Evolutionary conservation across 768 basidiomycete genomes (phyloP).

Genomic region (Agaricus sinodeliciosus): DNA sequence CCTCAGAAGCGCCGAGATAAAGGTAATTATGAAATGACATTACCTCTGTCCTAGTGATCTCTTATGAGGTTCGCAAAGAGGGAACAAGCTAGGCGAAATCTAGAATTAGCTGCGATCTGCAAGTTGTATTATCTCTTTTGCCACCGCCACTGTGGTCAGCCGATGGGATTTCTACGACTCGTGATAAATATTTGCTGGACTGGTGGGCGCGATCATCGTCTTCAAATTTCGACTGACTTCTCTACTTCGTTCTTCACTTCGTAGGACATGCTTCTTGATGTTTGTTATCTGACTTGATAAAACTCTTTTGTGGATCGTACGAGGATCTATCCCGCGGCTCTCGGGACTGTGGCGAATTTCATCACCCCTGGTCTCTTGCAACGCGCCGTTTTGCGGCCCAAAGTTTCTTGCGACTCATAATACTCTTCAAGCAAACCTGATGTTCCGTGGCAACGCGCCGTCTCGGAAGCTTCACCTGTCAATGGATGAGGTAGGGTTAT

Average conservation of each 20-base stretch:
- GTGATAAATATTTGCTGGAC: not conserved
- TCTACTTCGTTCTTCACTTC: not conserved
- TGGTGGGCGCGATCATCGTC: not conserved
- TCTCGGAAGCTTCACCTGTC: not conserved
- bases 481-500: not conserved
- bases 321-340: conserved; percentile 1
- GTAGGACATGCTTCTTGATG: not conserved
- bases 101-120: conserved; percentile 6
- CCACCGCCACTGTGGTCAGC: conserved; percentile 2
- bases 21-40: conserved; percentile 4
- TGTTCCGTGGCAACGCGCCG: conserved; percentile 6
- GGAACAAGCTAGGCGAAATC: conserved; percentile 1
- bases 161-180: not conserved
- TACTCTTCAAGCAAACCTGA: not conserved
- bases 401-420: not conserved
- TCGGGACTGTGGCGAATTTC: conserved; percentile 6
- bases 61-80: not conserved
- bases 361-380: not conserved
- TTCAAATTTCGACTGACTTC: not conserved
- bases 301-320: not conserved
- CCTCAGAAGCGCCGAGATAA: conserved; percentile 1
- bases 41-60: conserved; percentile 5
- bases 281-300: not conserved
- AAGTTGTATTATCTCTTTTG: not conserved
- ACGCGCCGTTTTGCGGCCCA: not conserved